Evolutionary conservation across 2,329 filamentous ascomycete species (phyloP).

Genomic region (Aspergillus neoniger): DNA sequence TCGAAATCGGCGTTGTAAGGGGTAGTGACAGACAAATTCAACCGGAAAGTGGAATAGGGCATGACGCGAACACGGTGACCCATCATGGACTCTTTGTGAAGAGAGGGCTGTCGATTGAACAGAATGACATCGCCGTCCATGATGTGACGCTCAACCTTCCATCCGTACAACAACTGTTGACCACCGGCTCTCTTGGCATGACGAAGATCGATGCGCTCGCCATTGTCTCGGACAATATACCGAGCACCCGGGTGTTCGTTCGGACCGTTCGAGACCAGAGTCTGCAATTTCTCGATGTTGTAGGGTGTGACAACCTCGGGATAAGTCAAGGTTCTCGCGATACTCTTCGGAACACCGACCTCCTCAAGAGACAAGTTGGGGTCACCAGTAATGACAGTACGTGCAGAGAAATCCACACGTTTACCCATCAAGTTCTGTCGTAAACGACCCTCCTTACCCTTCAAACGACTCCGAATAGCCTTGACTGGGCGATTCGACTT

Average conservation of each 20-base stretch:
- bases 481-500: constrained; percentile 97
- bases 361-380: constrained; percentile 95
- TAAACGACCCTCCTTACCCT: constrained; percentile 97
- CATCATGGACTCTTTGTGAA: constrained; percentile 99
- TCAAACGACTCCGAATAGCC: constrained; percentile 92
- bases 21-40: constrained; percentile 96
- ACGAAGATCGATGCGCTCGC: constrained; percentile 89
- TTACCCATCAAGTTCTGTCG: constrained; percentile 99
- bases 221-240: constrained; percentile 92
- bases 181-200: constrained; percentile 81
- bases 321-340: constrained; percentile 90
- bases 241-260: constrained; percentile 95
- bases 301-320: constrained; percentile 96
- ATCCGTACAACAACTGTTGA: constrained; percentile 89
- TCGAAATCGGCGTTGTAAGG: constrained; percentile 99
- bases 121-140: constrained; percentile 97
- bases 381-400: constrained; percentile 99
- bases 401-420: constrained; percentile 97
- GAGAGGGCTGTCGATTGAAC: constrained; percentile 98
- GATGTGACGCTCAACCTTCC: constrained; percentile 97
- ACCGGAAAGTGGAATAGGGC: constrained; percentile 97
- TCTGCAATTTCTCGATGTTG: constrained; percentile 91
- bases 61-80: constrained; percentile 95
- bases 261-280: constrained; percentile 88
- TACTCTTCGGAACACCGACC: constrained; percentile 93